Conservation (phyloP, 441 rosid genomes). For the Biscutella laevigata region DNA sequence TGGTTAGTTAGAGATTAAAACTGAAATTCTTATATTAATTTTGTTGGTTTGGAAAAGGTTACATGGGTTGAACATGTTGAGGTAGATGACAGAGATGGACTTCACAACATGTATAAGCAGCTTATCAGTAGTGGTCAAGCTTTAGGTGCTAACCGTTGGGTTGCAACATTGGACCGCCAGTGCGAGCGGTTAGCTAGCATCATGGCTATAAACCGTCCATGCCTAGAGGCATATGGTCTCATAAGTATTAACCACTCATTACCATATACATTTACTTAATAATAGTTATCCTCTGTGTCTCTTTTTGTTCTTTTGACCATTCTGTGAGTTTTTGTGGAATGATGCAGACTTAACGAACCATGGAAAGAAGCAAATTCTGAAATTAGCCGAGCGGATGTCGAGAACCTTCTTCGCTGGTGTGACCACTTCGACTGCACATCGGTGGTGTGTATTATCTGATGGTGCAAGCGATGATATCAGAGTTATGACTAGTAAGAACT, state of each 20-base stretch:
- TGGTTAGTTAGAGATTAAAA: too few relatives aligned
- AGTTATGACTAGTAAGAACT: constrained; percentile 90
- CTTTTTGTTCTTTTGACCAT: too few relatives aligned
- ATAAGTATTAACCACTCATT: too few relatives aligned
- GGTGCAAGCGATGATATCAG: constrained; percentile 84
- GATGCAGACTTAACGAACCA: constrained; percentile 39
- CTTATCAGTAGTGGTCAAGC: constrained; percentile 73
- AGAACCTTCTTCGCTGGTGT: constrained; percentile 87
- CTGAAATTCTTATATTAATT: too few relatives aligned
- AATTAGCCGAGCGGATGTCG: constrained; percentile 93
- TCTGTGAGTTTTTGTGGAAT: background rate
- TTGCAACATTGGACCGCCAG: constrained; percentile 72
- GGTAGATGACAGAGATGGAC: constrained; percentile 78
- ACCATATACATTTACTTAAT: too few relatives aligned
- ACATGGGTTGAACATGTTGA: constrained; percentile 92
- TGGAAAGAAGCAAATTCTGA: constrained; percentile 93
- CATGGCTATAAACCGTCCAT: constrained; percentile 80
- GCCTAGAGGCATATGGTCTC: constrained; percentile 41
- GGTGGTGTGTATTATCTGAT: constrained; percentile 85
- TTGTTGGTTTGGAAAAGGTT: constrained; percentile 49
- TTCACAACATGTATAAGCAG: constrained; percentile 55
- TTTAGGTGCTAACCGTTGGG: constrained; percentile 94
- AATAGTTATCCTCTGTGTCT: too few relatives aligned
- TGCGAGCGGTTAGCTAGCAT: constrained; percentile 94
- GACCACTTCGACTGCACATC: constrained; percentile 84